Conservation (phyloP, 139 green algal genomes). For the Chlorella ohadii region DNA sequence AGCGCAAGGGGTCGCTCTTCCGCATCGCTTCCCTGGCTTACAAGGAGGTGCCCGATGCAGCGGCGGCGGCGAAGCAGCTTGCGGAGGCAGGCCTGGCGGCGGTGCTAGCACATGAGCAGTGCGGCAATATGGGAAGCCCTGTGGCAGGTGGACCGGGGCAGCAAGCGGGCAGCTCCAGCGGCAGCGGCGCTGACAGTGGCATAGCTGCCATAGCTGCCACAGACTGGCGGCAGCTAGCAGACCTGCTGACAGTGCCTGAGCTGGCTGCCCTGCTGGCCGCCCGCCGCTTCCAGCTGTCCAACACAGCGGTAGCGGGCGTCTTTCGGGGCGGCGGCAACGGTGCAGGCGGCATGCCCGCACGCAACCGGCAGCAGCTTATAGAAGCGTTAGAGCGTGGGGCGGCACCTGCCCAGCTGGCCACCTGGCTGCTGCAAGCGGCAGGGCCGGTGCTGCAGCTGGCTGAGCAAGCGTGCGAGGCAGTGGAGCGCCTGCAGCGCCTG, state of each 20-base stretch:
- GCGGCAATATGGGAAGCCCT: too few species aligned
- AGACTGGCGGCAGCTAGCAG: constrained; percentile 18
- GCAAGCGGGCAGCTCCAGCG: neutral
- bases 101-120: neutral
- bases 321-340: neutral
- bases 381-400: neutral
- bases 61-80: neutral
- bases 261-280: constrained; percentile 30
- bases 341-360: constrained; percentile 1
- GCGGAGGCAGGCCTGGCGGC: constrained; percentile 26
- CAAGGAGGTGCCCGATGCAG: constrained; percentile 60
- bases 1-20: constrained; percentile 66
- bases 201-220: neutral
- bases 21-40: constrained; percentile 53
- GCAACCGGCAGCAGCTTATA: constrained; percentile 16
- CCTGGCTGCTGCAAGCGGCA: constrained; percentile 14
- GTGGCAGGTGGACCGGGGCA: too few species aligned
- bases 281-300: neutral
- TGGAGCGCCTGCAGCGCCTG: constrained; percentile 57
- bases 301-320: neutral
- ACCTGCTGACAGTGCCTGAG: constrained; percentile 47
- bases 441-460: constrained; percentile 20
- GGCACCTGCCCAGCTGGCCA: neutral
- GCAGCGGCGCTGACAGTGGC: neutral
- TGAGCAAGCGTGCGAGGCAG: neutral